Percentiles rank a stretch among this genome's conserved stretches.
Conservation (phyloP, 768 basidiomycete species). For the Crucibulum laeve region DNA sequence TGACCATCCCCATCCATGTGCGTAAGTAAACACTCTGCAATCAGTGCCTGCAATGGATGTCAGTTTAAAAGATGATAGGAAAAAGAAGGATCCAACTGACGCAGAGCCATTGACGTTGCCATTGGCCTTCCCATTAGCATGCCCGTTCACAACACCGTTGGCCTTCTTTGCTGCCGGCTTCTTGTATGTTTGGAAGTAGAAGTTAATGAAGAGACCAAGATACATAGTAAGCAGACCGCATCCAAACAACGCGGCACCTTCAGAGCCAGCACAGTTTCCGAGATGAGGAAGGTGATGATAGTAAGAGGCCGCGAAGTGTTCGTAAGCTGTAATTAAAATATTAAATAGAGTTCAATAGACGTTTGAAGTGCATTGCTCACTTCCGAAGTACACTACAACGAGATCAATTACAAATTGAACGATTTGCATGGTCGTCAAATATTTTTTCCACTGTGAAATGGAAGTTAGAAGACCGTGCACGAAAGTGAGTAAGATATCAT, state of each 20-base stretch:
- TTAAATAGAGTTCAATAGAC: slow-evolving; percentile 2
- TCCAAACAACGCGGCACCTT: slow-evolving; percentile 84
- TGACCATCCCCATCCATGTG: not conserved
- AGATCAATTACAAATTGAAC: slow-evolving; percentile 93
- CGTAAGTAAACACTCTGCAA: too few species aligned
- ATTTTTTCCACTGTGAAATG: slow-evolving; percentile 88
- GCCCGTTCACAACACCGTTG: slow-evolving; percentile 41
- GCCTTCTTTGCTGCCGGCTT: slow-evolving; percentile 45
- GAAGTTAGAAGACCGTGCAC: slow-evolving; percentile 1
- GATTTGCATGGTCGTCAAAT: slow-evolving; percentile 96
- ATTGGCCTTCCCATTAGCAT: slow-evolving; percentile 31
- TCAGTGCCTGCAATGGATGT: too few species aligned
- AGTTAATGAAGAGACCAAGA: slow-evolving; percentile 93
- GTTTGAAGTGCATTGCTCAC: slow-evolving; percentile 43
- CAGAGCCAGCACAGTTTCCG: slow-evolving; percentile 85
- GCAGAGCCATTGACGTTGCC: slow-evolving; percentile 15
- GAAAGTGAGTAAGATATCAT: slow-evolving; percentile 14
- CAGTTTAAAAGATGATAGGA: not conserved
- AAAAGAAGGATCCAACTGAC: slow-evolving; percentile 9
- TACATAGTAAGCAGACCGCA: slow-evolving; percentile 87
- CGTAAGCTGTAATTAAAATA: slow-evolving; percentile 50
- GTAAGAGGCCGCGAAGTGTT: slow-evolving; percentile 70
- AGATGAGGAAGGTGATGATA: slow-evolving; percentile 63
- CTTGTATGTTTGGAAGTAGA: slow-evolving; percentile 85
- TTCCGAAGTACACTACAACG: slow-evolving; percentile 89